Conservation (phyloP, 768 basidiomycete genomes). For the Xerocomus spinulosus region DNA sequence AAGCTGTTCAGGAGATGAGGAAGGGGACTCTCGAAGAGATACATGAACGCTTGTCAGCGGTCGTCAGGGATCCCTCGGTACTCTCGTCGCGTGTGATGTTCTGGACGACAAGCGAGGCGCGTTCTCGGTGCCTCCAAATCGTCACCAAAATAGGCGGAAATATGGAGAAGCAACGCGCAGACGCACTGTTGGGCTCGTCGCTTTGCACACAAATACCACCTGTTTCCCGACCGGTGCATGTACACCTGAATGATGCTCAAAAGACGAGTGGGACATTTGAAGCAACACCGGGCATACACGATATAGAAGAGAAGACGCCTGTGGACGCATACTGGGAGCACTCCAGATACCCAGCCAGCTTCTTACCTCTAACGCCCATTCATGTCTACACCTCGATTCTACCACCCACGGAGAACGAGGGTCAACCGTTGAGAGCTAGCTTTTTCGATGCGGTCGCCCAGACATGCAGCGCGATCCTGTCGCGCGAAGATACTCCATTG, state of each 20-base stretch:
- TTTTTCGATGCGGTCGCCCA: constrained; percentile 48
- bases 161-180: constrained; percentile 58
- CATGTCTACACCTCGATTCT: constrained; percentile 41
- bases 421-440: neutral
- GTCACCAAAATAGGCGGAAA: constrained; percentile 76
- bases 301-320: constrained; percentile 3
- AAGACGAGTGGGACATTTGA: neutral
- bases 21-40: constrained; percentile 61
- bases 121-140: constrained; percentile 68
- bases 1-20: constrained; percentile 71
- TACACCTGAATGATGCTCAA: neutral
- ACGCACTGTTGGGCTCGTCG: constrained; percentile 49
- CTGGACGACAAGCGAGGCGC: constrained; percentile 79
- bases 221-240: constrained; percentile 7
- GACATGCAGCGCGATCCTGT: constrained; percentile 54
- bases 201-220: constrained; percentile 7
- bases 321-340: constrained; percentile 54
- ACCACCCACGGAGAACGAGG: constrained; percentile 1
- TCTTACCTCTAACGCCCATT: constrained; percentile 57
- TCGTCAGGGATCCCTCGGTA: neutral
- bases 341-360: constrained; percentile 53
- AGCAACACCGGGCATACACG: neutral
- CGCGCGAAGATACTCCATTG: constrained; percentile 32
- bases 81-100: constrained; percentile 44
- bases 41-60: constrained; percentile 38